Percentiles rank a stretch among this genome's conserved stretches.
Conservation (phyloP, 2,329 filamentous ascomycete species). For the Rutstroemia sp. region DNA sequence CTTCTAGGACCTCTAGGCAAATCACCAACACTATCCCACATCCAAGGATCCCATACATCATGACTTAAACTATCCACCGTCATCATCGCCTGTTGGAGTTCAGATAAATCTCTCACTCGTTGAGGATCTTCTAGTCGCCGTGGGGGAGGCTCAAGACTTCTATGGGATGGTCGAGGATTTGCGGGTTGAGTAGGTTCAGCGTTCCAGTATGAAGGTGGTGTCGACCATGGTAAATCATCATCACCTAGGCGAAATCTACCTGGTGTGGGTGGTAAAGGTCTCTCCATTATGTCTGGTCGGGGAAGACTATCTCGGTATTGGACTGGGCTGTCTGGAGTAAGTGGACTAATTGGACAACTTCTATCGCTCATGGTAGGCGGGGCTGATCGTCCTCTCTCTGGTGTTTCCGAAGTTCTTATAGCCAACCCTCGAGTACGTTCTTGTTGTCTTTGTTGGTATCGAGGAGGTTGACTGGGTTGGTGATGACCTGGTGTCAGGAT, state of each 20-base stretch:
- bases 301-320: slow-evolving; percentile 11
- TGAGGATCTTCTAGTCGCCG: slow-evolving; percentile 24
- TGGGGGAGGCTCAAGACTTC: not conserved
- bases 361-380: slow-evolving; percentile 22
- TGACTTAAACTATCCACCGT: slow-evolving; percentile 26
- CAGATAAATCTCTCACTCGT: slow-evolving; percentile 23
- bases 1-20: slow-evolving; percentile 23
- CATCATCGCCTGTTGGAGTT: slow-evolving; percentile 29
- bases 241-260: slow-evolving; percentile 28
- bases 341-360: slow-evolving; percentile 10
- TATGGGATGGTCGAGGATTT: not conserved
- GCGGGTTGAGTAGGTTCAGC: not conserved
- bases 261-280: slow-evolving; percentile 25
- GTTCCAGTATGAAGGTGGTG: slow-evolving; percentile 23
- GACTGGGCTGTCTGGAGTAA: slow-evolving; percentile 16
- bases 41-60: slow-evolving; percentile 24
- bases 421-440: slow-evolving; percentile 9
- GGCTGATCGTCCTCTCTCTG: slow-evolving; percentile 22
- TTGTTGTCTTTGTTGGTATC: slow-evolving; percentile 2
- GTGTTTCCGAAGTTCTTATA: slow-evolving; percentile 5
- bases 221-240: slow-evolving; percentile 27
- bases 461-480: not conserved
- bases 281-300: not conserved
- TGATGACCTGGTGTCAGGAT: not conserved
- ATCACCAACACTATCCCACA: slow-evolving; percentile 21